These are phyloP conservation scores for Dactylellina haptotyla DNA, from an alignment of 2,329 filamentous ascomycete genomes.

Conservation along the genomic window DNA sequence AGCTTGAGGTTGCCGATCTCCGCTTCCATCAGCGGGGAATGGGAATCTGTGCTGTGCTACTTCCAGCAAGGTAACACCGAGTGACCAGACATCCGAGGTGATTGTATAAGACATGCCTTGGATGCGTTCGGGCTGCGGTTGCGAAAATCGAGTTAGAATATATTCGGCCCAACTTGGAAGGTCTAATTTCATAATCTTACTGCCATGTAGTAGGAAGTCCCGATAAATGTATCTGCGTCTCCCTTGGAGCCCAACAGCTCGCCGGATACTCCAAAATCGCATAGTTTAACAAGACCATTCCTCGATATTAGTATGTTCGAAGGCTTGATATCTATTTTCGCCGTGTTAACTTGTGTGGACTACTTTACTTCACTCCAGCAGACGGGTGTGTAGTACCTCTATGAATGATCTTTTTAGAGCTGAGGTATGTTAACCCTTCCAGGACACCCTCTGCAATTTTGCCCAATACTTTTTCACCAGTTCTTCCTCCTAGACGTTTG, in stretches of 20 bases:
- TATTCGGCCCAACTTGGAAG: background rate
- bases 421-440: constrained; percentile 91
- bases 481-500: constrained; percentile 91
- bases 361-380: background rate
- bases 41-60: constrained; percentile 99
- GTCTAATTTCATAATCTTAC: constrained; percentile 38
- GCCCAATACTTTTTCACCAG: constrained; percentile 94
- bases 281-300: constrained; percentile 93
- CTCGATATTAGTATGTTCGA: constrained; percentile 95
- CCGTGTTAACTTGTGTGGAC: background rate
- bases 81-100: constrained; percentile 97
- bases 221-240: constrained; percentile 98
- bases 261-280: constrained; percentile 96
- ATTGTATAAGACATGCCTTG: constrained; percentile 98
- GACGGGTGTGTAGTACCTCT: constrained; percentile 66
- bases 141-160: background rate
- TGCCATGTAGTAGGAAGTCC: constrained; percentile 99
- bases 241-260: constrained; percentile 95
- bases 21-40: constrained; percentile 85
- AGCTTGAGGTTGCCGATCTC: constrained; percentile 75
- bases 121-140: constrained; percentile 79
- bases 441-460: constrained; percentile 96
- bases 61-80: constrained; percentile 95
- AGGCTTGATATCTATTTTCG: constrained; percentile 82
- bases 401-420: constrained; percentile 96